Evolutionary conservation across 1,284 basidiomycete species (phyloP).

Genomic region (Cryptococcus sp.): DNA sequence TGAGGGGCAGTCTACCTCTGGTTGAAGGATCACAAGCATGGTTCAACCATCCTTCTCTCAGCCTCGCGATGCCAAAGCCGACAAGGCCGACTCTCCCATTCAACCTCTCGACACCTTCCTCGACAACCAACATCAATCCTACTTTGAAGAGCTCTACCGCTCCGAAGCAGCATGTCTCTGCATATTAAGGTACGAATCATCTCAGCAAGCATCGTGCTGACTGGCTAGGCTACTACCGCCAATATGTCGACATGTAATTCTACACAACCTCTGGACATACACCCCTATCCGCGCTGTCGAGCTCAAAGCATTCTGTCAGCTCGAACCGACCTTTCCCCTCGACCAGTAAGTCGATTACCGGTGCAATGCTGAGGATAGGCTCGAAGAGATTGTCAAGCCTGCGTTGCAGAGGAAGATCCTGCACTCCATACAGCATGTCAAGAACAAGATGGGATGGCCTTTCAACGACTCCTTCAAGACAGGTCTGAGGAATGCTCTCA

Average conservation of each 20-base stretch:
- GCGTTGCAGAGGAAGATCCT: slow-evolving; percentile 71
- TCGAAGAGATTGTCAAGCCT: slow-evolving; percentile 61
- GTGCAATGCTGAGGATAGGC: slow-evolving; percentile 48
- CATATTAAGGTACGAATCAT: slow-evolving; percentile 67
- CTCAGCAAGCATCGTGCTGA: not conserved
- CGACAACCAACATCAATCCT: slow-evolving; percentile 75
- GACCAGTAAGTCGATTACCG: slow-evolving; percentile 20
- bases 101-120: slow-evolving; percentile 60
- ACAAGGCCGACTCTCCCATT: slow-evolving; percentile 24
- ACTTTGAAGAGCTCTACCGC: slow-evolving; percentile 76
- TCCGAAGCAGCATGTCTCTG: slow-evolving; percentile 89
- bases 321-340: slow-evolving; percentile 45
- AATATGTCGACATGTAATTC: slow-evolving; percentile 81
- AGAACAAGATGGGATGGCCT: slow-evolving; percentile 54
- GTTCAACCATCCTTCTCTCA: slow-evolving; percentile 37
- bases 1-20: not conserved
- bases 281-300: slow-evolving; percentile 62
- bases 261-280: slow-evolving; percentile 90
- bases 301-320: slow-evolving; percentile 74
- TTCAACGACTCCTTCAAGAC: slow-evolving; percentile 72
- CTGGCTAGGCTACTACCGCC: slow-evolving; percentile 71
- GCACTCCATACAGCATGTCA: slow-evolving; percentile 39
- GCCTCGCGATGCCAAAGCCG: slow-evolving; percentile 11
- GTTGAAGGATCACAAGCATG: slow-evolving; percentile 17
- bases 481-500: slow-evolving; percentile 78